Evolutionary conservation across 805 yeast genomes (phyloP).

Genomic region (Novakomyces olei): DNA sequence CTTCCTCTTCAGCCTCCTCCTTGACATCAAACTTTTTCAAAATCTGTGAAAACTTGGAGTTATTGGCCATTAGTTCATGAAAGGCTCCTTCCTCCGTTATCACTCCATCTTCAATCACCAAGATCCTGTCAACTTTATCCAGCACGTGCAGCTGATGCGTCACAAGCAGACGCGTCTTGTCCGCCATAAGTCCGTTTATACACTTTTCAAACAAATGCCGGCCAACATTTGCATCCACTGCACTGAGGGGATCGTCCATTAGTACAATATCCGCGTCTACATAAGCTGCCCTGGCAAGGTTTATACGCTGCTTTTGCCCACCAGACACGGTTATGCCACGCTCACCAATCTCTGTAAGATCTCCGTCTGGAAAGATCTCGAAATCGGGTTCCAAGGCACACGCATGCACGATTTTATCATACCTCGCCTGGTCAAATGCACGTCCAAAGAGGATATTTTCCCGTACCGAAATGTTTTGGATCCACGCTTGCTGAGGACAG

Average conservation of each 20-base stretch:
- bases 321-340: constrained; percentile 76
- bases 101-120: constrained; percentile 37
- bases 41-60: constrained; percentile 24
- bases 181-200: constrained; percentile 31
- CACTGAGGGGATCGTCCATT: constrained; percentile 65
- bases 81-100: constrained; percentile 35
- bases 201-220: constrained; percentile 52
- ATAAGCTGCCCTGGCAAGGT: constrained; percentile 64
- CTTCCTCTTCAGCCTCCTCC: constrained; percentile 10
- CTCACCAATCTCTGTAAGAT: constrained; percentile 67
- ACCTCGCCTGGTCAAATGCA: constrained; percentile 28
- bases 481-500: constrained; percentile 53
- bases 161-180: constrained; percentile 50
- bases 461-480: constrained; percentile 55
- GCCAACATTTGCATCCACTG: constrained; percentile 76
- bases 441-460: constrained; percentile 55
- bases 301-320: constrained; percentile 76
- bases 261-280: constrained; percentile 40
- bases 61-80: constrained; percentile 24
- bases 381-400: constrained; percentile 52
- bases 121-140: constrained; percentile 45
- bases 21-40: constrained; percentile 10
- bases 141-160: constrained; percentile 66
- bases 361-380: constrained; percentile 48
- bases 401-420: constrained; percentile 31